Base-by-base conservation (phyloP, 129 eudicot species). In the Lactuca saligna region DNA sequence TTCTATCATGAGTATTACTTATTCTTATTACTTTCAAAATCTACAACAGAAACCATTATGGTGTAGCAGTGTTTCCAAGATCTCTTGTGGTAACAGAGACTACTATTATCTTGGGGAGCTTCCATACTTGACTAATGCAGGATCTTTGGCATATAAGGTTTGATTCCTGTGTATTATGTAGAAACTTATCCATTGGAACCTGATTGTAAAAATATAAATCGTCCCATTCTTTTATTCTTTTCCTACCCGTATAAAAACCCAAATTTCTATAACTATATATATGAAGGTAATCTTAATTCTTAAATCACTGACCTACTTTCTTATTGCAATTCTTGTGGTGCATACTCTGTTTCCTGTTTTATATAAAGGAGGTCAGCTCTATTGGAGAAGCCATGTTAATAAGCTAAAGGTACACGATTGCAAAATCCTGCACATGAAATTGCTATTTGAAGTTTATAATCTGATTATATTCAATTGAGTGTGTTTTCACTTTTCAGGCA, bases 91-190 rank as follows among this genome's bases (percentile, higher is more conserved):
- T 74, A 44, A 89, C 63, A 84, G 89, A 77, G 86, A 72, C 7
- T 92, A 92, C 84, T 92, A 82, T 89, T 92, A 44, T 74, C 91
- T 92, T 65, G 98, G 98, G 64, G 83, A 86, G 79, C 82, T 92
- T 53, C 98, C 96, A 58, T 92, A 84, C 80, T 79, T 92, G 74
- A 86, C 80, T 71, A 83, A 65, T 59, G 49, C 78, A 3, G 95
- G 83, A 78, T 86, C 96, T 72, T 82, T 92, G 59, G 80, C 85
- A 46, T 92, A 61, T 65, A 95, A 92, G 98, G 98, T 88, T 73
- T 63, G 50, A 33, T 4, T 79, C 67, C 57, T 54, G 3, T 15
- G 13, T 67, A 68, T 44, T 51, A 17, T 12, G 49, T 57, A 41
- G 11, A 44, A 20, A 15, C 7, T 25, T 57, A 14, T 34, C 13